phyloP scores from a whole-genome alignment of 1,284 basidiomycete species.

The Rhodotorula mucilaginosa region DNA sequence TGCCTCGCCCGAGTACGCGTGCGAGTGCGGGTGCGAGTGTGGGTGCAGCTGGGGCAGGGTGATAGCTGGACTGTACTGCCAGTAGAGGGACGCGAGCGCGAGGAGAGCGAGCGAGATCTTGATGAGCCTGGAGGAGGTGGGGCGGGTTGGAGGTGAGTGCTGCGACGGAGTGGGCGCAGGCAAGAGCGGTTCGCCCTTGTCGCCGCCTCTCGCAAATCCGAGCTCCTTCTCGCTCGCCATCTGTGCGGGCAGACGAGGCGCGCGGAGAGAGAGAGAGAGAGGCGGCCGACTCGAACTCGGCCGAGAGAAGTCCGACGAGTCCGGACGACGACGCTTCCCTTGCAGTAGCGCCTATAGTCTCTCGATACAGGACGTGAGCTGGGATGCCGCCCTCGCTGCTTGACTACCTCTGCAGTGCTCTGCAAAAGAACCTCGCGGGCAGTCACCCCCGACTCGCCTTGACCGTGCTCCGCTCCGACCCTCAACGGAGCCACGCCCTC shows the following conservation, averaged over 20 bases:
- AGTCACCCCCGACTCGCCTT: conserved; percentile 63
- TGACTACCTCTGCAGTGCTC: conserved; percentile 62
- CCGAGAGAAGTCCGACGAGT: no score
- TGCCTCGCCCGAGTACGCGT: not conserved
- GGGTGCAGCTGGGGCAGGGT: not conserved
- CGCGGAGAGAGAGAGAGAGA: not conserved
- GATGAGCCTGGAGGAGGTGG: not conserved
- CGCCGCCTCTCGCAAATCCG: not conserved
- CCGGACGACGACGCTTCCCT: no score
- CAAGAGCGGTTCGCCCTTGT: conserved; percentile 1
- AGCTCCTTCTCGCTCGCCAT: not conserved
- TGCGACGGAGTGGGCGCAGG: not conserved
- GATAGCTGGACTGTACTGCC: not conserved
- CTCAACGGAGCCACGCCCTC: conserved; percentile 62
- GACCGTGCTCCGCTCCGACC: conserved; percentile 69
- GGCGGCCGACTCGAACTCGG: not conserved
- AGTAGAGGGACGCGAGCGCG: not conserved
- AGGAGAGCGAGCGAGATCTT: not conserved
- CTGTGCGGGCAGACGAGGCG: not conserved
- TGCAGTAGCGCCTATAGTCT: no score
- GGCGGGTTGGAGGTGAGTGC: not conserved
- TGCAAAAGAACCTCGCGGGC: conserved; percentile 52
- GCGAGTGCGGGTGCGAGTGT: not conserved
- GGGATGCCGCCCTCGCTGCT: conserved; percentile 53
- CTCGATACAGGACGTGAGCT: no score